Evolutionary conservation across 2,329 filamentous ascomycete species (phyloP).

Genomic region (Aspergillus sp.): DNA sequence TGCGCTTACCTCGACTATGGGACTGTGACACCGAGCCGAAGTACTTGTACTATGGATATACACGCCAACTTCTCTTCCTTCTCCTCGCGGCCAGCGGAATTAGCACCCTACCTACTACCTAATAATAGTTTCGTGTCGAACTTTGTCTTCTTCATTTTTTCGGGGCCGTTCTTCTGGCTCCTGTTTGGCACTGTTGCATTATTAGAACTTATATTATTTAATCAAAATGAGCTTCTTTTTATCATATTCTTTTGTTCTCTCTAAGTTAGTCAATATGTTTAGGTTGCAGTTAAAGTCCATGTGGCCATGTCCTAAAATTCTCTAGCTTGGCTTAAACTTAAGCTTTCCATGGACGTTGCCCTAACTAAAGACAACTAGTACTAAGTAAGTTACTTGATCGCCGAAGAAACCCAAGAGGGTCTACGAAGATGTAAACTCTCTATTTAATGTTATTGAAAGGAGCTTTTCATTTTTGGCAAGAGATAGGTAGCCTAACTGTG

Average conservation of each 20-base stretch:
- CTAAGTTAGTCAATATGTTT: neutral
- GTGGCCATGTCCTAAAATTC: neutral
- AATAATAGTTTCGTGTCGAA: neutral
- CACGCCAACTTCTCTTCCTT: neutral
- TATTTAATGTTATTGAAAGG: neutral
- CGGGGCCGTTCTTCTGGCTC: neutral
- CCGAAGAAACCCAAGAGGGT: neutral
- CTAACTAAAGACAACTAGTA: neutral
- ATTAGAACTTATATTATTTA: conserved; percentile 18
- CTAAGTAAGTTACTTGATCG: neutral
- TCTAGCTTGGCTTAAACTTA: neutral
- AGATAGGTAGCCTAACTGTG: neutral
- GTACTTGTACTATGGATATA: neutral
- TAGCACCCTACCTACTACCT: neutral
- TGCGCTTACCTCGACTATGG: neutral
- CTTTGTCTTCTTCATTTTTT: neutral
- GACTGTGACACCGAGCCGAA: neutral
- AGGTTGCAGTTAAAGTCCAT: neutral
- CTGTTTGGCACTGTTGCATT: conserved; percentile 13
- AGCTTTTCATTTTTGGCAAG: neutral
- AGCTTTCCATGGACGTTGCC: too few species aligned
- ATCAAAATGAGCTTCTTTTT: conserved; percentile 10
- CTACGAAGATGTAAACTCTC: neutral
- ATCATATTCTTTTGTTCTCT: neutral
- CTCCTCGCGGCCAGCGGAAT: conserved; percentile 1